Evolutionary conservation across 139 green algal genomes (phyloP), one percentile per base, ranked within the genome.

Genomic region (Volvox reticuliferus): DNA sequence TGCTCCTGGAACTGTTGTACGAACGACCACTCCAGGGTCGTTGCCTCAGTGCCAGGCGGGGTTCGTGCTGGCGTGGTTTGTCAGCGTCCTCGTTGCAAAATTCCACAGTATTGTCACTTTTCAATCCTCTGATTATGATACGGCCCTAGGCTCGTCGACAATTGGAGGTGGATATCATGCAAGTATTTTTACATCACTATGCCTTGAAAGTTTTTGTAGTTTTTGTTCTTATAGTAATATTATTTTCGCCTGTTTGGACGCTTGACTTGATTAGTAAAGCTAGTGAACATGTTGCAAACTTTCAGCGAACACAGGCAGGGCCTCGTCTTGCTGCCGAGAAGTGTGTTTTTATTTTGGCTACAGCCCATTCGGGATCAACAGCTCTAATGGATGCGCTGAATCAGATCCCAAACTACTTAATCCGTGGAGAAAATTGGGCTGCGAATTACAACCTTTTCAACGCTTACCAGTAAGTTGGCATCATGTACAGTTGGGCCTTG

Each of bases 401-500:
- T n/a, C 79, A 86, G 37, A 44, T 86, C 26, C 79, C 79, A 28
- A 86, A 73, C 50, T 86, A 73, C 79, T 55, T 86, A 13, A 86
- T 86, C 6, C 79, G 79, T 26, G 79, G 79, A 28, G 79, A 86
- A n/a, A 86, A 86, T 55, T 86, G 79, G 79, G 44, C 50, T 44
- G 79, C 79, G 18, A 44, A 86, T n/a, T 61, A 67, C 6, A 86
- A 86, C 79, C 79, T 86, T n/a, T 86, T 73, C 50, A 61, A 86
- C 24, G 79, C 79, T 5, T 86, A 86, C 50, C 50, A 86, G 79
- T 86, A 61, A 30, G 79, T 44, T 24, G 78, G 2, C 65, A 73
- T 24, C 65, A 73, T 30, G 21, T 12, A 9, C 16, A 69, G 19
- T 19, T 17, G n/a, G n/a, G n/a, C n/a, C n/a, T n/a, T n/a, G n/a